Evolutionary conservation across 2,329 filamentous ascomycete species (phyloP).

Genomic region (Pseudogymnoascus sp.): DNA sequence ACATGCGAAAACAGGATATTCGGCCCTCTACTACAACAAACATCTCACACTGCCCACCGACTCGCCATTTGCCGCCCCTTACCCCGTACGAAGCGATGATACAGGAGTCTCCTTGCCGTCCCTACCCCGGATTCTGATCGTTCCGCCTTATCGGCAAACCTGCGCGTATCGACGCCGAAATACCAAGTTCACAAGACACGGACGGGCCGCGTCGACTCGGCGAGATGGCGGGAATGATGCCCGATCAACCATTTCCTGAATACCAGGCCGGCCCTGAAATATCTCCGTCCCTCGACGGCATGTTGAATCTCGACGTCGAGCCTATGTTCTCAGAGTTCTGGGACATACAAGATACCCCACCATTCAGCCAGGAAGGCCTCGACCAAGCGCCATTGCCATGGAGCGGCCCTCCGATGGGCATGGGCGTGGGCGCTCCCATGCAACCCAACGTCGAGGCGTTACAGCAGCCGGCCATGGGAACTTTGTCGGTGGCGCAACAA

Average conservation of each 20-base stretch:
- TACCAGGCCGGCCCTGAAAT: background rate
- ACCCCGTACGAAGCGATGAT: background rate
- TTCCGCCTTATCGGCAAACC: background rate
- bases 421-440: conserved; percentile 18
- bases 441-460: conserved; percentile 15
- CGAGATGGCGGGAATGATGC: conserved; percentile 5
- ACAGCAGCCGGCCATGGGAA: conserved; percentile 27
- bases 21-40: background rate
- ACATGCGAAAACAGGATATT: conserved; percentile 4
- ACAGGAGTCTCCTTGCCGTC: background rate
- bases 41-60: background rate
- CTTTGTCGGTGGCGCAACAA: conserved; percentile 51
- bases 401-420: conserved; percentile 24
- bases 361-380: conserved; percentile 24
- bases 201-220: background rate
- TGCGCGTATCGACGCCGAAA: background rate
- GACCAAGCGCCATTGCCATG: conserved; percentile 29
- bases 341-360: conserved; percentile 23
- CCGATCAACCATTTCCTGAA: conserved; percentile 6
- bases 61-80: background rate
- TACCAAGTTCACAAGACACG: background rate
- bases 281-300: background rate
- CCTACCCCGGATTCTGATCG: background rate
- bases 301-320: conserved; percentile 13
- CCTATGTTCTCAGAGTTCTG: conserved; percentile 24